Percentiles rank a stretch among this genome's conserved stretches.
These are phyloP conservation scores for Scheffersomyces coipomensis DNA, from an alignment of 805 yeast species.

Conservation along the genomic window DNA sequence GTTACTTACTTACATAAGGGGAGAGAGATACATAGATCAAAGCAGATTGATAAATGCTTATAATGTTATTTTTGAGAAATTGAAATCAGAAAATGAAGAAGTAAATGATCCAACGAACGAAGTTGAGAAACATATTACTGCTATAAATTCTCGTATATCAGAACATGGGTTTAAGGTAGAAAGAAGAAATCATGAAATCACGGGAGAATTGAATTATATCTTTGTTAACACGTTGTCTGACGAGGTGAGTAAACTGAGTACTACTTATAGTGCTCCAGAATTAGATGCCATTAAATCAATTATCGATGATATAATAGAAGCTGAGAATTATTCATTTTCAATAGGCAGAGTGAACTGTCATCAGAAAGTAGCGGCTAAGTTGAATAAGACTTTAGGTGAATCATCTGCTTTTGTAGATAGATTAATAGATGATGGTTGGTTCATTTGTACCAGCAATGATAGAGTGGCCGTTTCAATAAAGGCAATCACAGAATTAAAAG, in stretches of 20 bases:
- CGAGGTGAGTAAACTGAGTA: conserved; percentile 40
- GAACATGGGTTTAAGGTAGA: conserved; percentile 44
- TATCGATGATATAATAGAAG: conserved; percentile 46
- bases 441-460: conserved; percentile 30
- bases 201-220: conserved; percentile 29
- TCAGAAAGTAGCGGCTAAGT: conserved; percentile 21
- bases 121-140: conserved; percentile 16
- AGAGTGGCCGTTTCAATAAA: conserved; percentile 38
- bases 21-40: conserved; percentile 20
- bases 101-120: neutral
- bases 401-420: conserved; percentile 36
- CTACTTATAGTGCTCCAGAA: conserved; percentile 33
- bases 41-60: conserved; percentile 21
- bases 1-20: conserved; percentile 28
- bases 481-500: conserved; percentile 47
- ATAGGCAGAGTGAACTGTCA: conserved; percentile 35
- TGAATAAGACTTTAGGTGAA: conserved; percentile 31
- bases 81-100: conserved; percentile 5
- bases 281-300: conserved; percentile 42
- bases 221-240: conserved; percentile 42
- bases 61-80: conserved; percentile 9
- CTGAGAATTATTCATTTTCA: conserved; percentile 30
- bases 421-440: conserved; percentile 55
- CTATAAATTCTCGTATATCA: conserved; percentile 30
- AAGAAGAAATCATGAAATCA: conserved; percentile 33